phyloP scores from a whole-genome alignment of 2,329 filamentous ascomycete genomes.

The Colletotrichum orbiculare region DNA sequence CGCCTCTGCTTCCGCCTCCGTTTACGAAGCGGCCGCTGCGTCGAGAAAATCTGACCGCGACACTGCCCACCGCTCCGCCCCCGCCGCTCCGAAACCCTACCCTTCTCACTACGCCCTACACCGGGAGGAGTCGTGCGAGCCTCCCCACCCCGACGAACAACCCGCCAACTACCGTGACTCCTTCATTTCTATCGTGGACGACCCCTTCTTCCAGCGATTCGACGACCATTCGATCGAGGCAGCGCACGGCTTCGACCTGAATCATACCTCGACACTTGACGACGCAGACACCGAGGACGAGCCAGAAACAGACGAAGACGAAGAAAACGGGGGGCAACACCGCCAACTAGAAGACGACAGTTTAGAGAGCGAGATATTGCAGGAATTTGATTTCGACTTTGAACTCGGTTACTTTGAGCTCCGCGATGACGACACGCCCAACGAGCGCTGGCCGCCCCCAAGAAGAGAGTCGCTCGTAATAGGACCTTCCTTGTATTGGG shows the following conservation, averaged over 20 bases:
- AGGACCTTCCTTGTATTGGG: conserved; percentile 49
- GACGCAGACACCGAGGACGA: conserved; percentile 39
- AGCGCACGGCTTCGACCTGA: conserved; percentile 41
- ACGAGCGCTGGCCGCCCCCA: conserved; percentile 56
- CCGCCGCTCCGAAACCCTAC: conserved; percentile 35
- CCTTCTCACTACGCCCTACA: conserved; percentile 33
- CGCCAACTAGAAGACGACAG: conserved; percentile 36
- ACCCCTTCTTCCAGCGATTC: conserved; percentile 64
- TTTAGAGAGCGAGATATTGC: conserved; percentile 38
- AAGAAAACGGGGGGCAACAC: conserved; percentile 6
- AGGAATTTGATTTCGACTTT: conserved; percentile 20
- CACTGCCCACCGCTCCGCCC: conserved; percentile 37
- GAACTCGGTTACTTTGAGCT: conserved; percentile 36
- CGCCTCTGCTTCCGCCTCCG: conserved; percentile 25
- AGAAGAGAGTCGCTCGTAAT: conserved; percentile 62
- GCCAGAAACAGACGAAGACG: conserved; percentile 34
- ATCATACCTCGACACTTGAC: conserved; percentile 39
- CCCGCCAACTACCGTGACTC: conserved; percentile 55
- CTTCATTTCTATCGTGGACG: conserved; percentile 64
- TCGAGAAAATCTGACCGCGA: conserved; percentile 35
- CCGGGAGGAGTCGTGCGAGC: conserved; percentile 39
- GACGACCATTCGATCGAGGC: conserved; percentile 49
- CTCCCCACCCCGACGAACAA: conserved; percentile 41
- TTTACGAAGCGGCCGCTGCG: conserved; percentile 1
- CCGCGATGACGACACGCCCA: conserved; percentile 52